Conservation (phyloP, 164 flowering plant species). For the Pachysandra terminalis region DNA sequence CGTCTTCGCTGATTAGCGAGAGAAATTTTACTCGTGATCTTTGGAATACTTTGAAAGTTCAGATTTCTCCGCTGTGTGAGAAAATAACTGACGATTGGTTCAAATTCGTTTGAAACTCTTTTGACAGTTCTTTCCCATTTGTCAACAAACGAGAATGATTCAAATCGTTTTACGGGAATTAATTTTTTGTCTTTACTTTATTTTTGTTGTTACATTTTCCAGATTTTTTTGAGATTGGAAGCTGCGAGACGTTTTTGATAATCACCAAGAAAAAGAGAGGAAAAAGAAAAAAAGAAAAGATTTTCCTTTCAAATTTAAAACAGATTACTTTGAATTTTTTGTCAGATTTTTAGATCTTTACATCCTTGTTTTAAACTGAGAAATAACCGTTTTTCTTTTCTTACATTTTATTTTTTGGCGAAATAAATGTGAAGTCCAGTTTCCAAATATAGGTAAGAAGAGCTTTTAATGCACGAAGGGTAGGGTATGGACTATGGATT, state of each 20-base stretch:
- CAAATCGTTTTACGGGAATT: too few relatives aligned
- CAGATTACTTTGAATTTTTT: not conserved
- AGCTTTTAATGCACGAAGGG: slow-evolving; percentile 11
- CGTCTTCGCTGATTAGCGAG: too few relatives aligned
- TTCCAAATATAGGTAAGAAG: not conserved
- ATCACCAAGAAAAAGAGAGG: not conserved
- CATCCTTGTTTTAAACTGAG: too few relatives aligned
- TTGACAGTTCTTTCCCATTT: not conserved
- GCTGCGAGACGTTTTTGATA: not conserved
- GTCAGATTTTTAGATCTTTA: too few relatives aligned
- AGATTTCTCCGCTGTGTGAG: too few relatives aligned
- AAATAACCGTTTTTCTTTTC: not conserved
- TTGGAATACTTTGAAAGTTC: too few relatives aligned
- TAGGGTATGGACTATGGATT: not conserved
- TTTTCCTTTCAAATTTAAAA: too few relatives aligned
- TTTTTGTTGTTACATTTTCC: not conserved
- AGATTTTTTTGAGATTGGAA: not conserved
- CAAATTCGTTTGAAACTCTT: not conserved
- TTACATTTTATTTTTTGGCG: not conserved
- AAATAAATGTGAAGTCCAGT: slow-evolving; percentile 7
- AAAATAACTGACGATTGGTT: slow-evolving; percentile 11
- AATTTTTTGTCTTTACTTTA: not conserved
- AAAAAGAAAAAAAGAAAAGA: too few relatives aligned
- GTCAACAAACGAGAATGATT: slow-evolving; percentile 2
- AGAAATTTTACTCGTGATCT: not conserved